These are phyloP conservation scores for Nannochloropsis limnetica DNA, from an alignment of 352 stramenopile species.

Conservation along the genomic window DNA sequence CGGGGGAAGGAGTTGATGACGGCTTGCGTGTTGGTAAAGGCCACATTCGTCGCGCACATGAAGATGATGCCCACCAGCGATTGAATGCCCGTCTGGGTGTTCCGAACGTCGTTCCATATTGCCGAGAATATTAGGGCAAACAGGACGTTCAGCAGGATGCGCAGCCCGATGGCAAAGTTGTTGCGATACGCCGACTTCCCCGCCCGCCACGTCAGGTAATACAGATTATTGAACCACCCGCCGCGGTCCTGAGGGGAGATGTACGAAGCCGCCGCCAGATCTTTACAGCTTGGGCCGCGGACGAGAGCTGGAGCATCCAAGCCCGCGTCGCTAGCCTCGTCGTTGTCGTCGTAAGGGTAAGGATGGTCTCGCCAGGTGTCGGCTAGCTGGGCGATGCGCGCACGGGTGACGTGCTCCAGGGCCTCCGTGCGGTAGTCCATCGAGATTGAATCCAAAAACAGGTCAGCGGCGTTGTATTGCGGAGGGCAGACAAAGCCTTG, in stretches of 20 bases:
- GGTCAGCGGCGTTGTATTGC: conserved; percentile 44
- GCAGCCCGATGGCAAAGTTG: neutral
- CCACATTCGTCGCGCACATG: neutral
- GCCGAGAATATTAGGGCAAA: neutral
- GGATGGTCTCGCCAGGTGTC: neutral
- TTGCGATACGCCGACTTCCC: neutral
- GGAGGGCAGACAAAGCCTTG: conserved; percentile 43
- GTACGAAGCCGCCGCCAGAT: neutral
- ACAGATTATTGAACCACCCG: neutral
- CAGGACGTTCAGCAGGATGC: neutral
- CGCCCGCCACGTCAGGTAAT: conserved; percentile 29
- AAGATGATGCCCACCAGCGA: conserved; percentile 23
- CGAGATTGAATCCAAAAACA: neutral
- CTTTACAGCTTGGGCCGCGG: neutral
- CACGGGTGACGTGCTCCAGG: neutral
- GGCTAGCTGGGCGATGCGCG: neutral
- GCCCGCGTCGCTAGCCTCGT: neutral
- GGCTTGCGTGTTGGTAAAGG: conserved; percentile 8
- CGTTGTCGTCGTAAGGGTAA: neutral
- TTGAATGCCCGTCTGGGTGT: conserved; percentile 18
- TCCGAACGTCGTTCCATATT: conserved; percentile 11
- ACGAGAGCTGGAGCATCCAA: neutral
- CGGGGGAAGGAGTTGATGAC: conserved; percentile 17
- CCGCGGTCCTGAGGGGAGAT: conserved; percentile 7
- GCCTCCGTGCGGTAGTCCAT: conserved; percentile 34